Evolutionary conservation across 169 alveolate species (phyloP), one percentile per base, ranked within the genome.

Genomic region (Besnoitia besnoiti): DNA sequence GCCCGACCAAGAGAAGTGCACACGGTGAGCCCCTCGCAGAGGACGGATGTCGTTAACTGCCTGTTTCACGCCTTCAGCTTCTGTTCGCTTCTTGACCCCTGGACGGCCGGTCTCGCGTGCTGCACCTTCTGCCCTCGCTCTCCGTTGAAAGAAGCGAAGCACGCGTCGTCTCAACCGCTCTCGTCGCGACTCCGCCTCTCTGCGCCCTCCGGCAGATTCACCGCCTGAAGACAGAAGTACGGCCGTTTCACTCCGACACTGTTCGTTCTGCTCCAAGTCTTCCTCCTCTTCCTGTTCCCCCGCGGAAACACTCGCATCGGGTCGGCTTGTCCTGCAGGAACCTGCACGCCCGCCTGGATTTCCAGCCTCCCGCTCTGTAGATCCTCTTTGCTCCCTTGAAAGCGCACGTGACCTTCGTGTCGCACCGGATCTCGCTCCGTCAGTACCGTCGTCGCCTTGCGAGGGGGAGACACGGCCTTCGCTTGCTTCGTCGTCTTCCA

Each of bases 1-100:
- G 14, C 93, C 93, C 12, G 84, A 84, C 93, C 93, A 90, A 19
- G 93, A 90, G 77, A 90, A 90, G 59, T 40, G 61, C 30, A 77
- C 87, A 27, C 87, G 87, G n/a, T 77, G 47, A 2, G 87, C 55
- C 14, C 87, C 87, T 10, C 87, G 27, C 24, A 77, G 87, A 27
- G 37, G 62, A 19, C 61, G 5, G 19, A 8, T 35, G 8, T 37
- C 87, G 50, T 12, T 16, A 14, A 0, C 3, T 77, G 14, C n/a
- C 59, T 33, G 61, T 27, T 14, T 76, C 8, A 40, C 37, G 87
- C 87, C 61, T 27, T 77, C 62, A 4, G 33, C 50, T 30, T 24
- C 33, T 14, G 19, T 35, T 59, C 7, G 62, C 61, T 4, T n/a
- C 40, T 59, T 16, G 12, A 51, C 39, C 8, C 44, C 47, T 19